Conservation (phyloP, 1,284 basidiomycete genomes). For the Meira nashicola region DNA sequence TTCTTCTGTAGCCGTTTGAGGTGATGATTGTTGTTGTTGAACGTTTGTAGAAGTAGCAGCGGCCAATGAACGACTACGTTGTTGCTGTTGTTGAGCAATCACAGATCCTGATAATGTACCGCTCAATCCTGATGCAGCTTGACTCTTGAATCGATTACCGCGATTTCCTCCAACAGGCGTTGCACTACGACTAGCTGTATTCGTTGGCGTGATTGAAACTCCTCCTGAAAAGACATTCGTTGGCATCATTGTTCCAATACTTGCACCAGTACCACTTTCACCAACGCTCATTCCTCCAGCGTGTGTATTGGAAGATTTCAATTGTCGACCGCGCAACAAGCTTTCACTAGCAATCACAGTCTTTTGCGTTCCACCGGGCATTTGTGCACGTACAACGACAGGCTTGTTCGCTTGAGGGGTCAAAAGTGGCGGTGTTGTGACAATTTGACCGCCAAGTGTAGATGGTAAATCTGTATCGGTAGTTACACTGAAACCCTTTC, state of each 20-base stretch:
- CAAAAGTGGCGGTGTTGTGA: background rate
- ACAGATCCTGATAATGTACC: background rate
- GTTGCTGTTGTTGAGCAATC: conserved; percentile 2
- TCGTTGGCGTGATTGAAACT: background rate
- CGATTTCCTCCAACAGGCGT: conserved; percentile 2
- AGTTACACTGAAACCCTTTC: background rate
- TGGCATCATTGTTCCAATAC: background rate
- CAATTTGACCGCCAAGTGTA: conserved; percentile 11
- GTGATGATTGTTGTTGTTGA: no score
- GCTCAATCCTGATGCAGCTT: conserved; percentile 2
- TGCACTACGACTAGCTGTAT: background rate
- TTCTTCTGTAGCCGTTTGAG: no score
- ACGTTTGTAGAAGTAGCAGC: no score
- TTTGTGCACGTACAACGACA: conserved; percentile 33
- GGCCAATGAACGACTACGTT: background rate
- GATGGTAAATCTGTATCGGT: conserved; percentile 16
- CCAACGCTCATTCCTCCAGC: no score
- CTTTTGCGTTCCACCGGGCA: conserved; percentile 23
- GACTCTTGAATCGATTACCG: conserved; percentile 7
- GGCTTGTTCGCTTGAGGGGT: conserved; percentile 18
- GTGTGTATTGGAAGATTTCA: background rate
- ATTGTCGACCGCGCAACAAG: conserved; percentile 28
- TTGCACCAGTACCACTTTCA: no score
- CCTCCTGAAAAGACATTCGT: background rate
- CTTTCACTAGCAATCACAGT: conserved; percentile 35